Conservation (phyloP, 441 rosid genomes). For the Adansonia gregorii region DNA sequence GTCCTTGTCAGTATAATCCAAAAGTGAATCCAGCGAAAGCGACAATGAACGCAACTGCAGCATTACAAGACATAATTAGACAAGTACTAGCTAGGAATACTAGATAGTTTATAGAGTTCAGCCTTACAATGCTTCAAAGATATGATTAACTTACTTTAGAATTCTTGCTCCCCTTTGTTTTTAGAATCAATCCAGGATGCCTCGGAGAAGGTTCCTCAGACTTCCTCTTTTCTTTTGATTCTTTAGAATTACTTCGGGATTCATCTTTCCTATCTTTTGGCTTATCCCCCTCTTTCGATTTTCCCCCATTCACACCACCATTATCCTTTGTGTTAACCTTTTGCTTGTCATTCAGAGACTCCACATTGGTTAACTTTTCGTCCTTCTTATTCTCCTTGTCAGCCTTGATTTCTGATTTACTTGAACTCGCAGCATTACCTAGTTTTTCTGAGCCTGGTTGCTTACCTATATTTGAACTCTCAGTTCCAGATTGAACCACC, state of each 20-base stretch:
- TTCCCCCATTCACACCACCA: constrained; percentile 44
- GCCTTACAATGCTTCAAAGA: background rate
- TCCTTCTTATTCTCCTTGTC: constrained; percentile 52
- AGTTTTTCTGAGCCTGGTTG: constrained; percentile 48
- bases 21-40: constrained; percentile 85
- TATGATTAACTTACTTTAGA: constrained; percentile 58
- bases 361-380: constrained; percentile 46
- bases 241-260: constrained; percentile 49
- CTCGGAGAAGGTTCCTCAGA: constrained; percentile 72
- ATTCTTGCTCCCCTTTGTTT: constrained; percentile 63
- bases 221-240: constrained; percentile 70
- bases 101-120: background rate
- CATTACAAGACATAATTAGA: constrained; percentile 30
- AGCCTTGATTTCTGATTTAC: constrained; percentile 39
- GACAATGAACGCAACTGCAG: constrained; percentile 76
- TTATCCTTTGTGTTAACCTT: constrained; percentile 44
- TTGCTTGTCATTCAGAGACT: constrained; percentile 46
- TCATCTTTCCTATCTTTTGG: constrained; percentile 53
- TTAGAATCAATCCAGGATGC: constrained; percentile 83
- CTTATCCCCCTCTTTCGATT: constrained; percentile 47
- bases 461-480: constrained; percentile 38
- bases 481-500: constrained; percentile 38
- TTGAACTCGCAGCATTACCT: constrained; percentile 40
- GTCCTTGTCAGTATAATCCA: constrained; percentile 90
- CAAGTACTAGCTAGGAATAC: background rate